Evolutionary conservation across 768 basidiomycete species (phyloP), one percentile per base, ranked within the genome.

Genomic region (Auricularia heimuer): DNA sequence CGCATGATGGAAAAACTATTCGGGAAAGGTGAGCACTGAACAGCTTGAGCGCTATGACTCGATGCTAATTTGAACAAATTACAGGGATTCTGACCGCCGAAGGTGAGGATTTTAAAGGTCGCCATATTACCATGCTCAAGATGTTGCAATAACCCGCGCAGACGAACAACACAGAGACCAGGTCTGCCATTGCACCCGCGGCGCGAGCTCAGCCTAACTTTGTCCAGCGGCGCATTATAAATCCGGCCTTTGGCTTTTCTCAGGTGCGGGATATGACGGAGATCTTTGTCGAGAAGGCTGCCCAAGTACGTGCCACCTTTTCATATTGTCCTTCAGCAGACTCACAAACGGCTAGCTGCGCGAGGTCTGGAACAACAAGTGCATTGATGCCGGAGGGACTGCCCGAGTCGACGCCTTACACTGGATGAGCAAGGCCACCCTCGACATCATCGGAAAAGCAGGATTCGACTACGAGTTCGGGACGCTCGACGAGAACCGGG

Each of bases 261-360:
- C 56, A 60, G 68, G 79, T 88, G 45, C 77, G 85, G 1, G 82
- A 81, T 47, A 69, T 88, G 18, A 84, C 84, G 0, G 77, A 77
- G 14, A 82, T 83, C 12, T 87, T 88, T 66, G 68, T 85, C 3
- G 78, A 80, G 1, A 88, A 87, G 71, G 74, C 86, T 0, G 67
- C 79, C 0, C 74, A 82, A 71, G 86, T 83, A 69, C 16, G 47
- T 45, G 44, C 2, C 33, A n/a, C 7, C 34, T 12, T 56, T 12
- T n/a, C 7, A 8, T 34, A 14, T 51, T 6, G 29, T 33, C 24
- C 34, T 29, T n/a, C 34, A 4, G 4, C 56, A n/a, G 29, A 29
- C 34, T 6, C 24, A 6, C 56, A 18, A 6, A 51, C 21, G 11
- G 39, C 18, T 29, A 71, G 72, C 68, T 73, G n/a, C 66, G 69